phyloP scores from a whole-genome alignment of 2,329 filamentous ascomycete genomes.

The Calonectria pauciramosa region DNA sequence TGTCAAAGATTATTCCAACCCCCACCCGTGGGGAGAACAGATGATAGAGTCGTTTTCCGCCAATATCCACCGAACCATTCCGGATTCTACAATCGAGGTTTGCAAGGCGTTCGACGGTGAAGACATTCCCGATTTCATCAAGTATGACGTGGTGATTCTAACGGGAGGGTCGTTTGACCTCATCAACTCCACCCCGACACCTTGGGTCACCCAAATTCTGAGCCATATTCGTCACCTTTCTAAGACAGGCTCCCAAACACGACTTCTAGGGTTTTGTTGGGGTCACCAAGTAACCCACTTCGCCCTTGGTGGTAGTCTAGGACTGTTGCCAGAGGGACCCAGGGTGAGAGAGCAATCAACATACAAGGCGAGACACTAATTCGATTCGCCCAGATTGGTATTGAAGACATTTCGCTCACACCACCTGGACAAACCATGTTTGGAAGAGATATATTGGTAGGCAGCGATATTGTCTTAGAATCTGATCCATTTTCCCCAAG shows the following conservation, averaged over 20 bases:
- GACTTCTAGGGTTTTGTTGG: slow-evolving; percentile 17
- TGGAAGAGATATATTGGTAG: not conserved
- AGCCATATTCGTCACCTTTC: not conserved
- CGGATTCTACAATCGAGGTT: slow-evolving; percentile 2
- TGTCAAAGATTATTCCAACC: slow-evolving; percentile 11
- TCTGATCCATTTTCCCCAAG: not conserved
- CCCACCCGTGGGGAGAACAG: not conserved
- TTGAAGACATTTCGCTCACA: slow-evolving; percentile 1
- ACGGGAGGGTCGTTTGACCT: slow-evolving; percentile 24
- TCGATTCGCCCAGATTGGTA: not conserved
- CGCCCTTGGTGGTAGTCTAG: slow-evolving; percentile 16
- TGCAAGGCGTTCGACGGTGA: not conserved
- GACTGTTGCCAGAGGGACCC: not conserved
- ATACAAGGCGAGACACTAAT: not conserved
- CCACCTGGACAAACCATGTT: not conserved
- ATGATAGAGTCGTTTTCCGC: slow-evolving; percentile 1
- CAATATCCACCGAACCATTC: not conserved
- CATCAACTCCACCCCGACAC: not conserved
- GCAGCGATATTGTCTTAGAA: not conserved
- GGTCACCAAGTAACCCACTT: slow-evolving; percentile 19
- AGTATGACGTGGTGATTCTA: slow-evolving; percentile 19
- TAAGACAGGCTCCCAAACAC: not conserved
- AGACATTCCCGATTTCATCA: not conserved
- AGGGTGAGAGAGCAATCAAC: not conserved
- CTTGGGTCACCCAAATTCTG: slow-evolving; percentile 8